Base-by-base conservation (phyloP, 768 basidiomycete species). In the Xanthoconium stramineum region DNA sequence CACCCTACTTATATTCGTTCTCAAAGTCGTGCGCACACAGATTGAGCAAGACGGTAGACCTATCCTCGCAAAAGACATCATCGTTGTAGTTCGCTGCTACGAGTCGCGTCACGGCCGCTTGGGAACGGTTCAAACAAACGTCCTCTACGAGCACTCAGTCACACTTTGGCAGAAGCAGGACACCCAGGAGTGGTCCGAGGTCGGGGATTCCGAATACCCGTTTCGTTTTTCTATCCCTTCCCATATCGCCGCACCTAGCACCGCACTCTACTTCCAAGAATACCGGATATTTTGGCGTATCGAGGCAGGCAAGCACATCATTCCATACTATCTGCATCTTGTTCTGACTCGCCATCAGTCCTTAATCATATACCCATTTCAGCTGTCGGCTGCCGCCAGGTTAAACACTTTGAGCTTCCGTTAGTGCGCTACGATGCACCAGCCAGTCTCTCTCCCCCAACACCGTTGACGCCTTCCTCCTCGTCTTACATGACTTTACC, bases 221-320 rank as follows among this genome's bases (percentile, higher is more conserved):
- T 94, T 91, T 70, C 82, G 83, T 48, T 77, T 94, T 64, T 78
- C 80, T 45, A 57, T 94, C 29, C 91, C 91, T 29, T 68, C 80
- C 53, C 76, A 79, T 58, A 78, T 81, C 49, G 71, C 78, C 15
- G 88, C 88, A 39, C 85, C 83, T 63, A 87, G 85, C 69, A 84
- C 86, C 47, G 80, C 85, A 14, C 63, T 72, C 38, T 78, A 83
- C 57, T 90, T 85, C 64, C 87, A 87, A 61, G 87, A 86, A 63
- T 94, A 91, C 70, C 80, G 86, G 43, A 84, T 88, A 66, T 82
- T 82, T 66, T 94, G 91, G 91, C 79, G 89, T 51, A 77, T 94
- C 54, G 91, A 94, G 75, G 91, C 91, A 59, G 80, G 90, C 85
- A 60, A 60, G 84, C 78, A 14, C 45, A 58, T 49, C 51, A n/a